Percentiles rank a stretch among this genome's conserved stretches.
phyloP scores from a whole-genome alignment of 169 alveolate species.

The Plasmodium gonderi region DNA sequence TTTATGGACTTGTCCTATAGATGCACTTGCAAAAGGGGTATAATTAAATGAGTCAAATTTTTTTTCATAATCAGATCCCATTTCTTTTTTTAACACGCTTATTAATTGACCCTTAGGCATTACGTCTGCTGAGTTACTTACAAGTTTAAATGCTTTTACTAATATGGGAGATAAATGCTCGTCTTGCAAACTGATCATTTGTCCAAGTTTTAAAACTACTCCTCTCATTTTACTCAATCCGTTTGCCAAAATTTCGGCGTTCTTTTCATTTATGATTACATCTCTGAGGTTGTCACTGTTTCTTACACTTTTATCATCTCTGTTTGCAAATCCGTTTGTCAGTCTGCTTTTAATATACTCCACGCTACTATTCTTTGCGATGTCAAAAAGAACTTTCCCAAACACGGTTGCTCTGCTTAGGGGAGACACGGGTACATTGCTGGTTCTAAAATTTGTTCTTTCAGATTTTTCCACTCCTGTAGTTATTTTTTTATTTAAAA shows the following conservation, averaged over 20 bases:
- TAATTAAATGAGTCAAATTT: constrained; percentile 82
- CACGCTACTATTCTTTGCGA: constrained; percentile 64
- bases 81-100: constrained; percentile 86
- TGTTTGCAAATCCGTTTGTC: not conserved
- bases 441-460: constrained; percentile 15
- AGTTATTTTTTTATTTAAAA: constrained; percentile 31
- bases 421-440: constrained; percentile 65
- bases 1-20: constrained; percentile 86
- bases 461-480: not conserved
- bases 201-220: constrained; percentile 89
- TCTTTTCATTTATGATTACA: constrained; percentile 68
- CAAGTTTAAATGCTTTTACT: constrained; percentile 88
- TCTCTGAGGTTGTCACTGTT: not conserved
- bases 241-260: constrained; percentile 83
- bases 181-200: constrained; percentile 89
- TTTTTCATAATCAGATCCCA: constrained; percentile 89
- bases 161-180: constrained; percentile 91
- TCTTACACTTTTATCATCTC: not conserved
- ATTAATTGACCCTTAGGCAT: constrained; percentile 90
- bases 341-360: constrained; percentile 48
- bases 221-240: constrained; percentile 92
- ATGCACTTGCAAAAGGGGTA: constrained; percentile 89
- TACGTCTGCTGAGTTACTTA: constrained; percentile 93
- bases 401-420: constrained; percentile 60
- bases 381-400: constrained; percentile 60